Evolutionary conservation across 179 eudicot species (phyloP).

Genomic region (Spinacia oleracea): DNA sequence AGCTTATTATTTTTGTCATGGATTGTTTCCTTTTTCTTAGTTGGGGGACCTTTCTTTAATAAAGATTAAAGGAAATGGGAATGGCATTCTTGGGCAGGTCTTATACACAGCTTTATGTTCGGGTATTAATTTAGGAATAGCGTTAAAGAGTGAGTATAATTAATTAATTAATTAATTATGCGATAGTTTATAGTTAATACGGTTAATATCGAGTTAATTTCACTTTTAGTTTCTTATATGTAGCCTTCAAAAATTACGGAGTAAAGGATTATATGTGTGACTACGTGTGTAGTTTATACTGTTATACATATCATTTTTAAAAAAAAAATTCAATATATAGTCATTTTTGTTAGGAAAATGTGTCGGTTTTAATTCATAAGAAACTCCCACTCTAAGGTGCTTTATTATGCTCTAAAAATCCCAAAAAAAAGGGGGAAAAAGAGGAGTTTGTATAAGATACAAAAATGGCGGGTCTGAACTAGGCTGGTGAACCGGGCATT

Average conservation of each 20-base stretch:
- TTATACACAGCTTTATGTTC: constrained; percentile 26
- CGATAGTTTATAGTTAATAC: too few relatives aligned
- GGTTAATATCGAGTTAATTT: too few relatives aligned
- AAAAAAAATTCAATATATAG: too few relatives aligned
- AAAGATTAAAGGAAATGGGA: neutral
- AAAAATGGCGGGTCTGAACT: constrained; percentile 31
- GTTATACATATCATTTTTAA: neutral
- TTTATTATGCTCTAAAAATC: constrained; percentile 4
- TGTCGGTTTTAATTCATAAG: constrained; percentile 27
- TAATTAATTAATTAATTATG: too few relatives aligned
- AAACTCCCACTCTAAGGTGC: constrained; percentile 12
- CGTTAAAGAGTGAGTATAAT: too few relatives aligned
- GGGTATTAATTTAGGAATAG: too few relatives aligned
- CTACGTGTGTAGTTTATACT: too few relatives aligned
- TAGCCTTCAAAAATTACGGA: neutral
- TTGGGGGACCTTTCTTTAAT: constrained; percentile 13
- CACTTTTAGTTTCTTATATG: neutral
- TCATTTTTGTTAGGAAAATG: constrained; percentile 16
- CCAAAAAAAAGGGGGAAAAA: constrained; percentile 7
- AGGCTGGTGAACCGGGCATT: constrained; percentile 19
- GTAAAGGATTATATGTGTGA: too few relatives aligned
- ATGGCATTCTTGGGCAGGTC: neutral
- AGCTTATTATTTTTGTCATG: constrained; percentile 11
- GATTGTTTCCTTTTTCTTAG: constrained; percentile 17
- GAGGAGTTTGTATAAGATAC: neutral